Base-by-base conservation (phyloP, 768 basidiomycete species). In the Tricholoma terreum region DNA sequence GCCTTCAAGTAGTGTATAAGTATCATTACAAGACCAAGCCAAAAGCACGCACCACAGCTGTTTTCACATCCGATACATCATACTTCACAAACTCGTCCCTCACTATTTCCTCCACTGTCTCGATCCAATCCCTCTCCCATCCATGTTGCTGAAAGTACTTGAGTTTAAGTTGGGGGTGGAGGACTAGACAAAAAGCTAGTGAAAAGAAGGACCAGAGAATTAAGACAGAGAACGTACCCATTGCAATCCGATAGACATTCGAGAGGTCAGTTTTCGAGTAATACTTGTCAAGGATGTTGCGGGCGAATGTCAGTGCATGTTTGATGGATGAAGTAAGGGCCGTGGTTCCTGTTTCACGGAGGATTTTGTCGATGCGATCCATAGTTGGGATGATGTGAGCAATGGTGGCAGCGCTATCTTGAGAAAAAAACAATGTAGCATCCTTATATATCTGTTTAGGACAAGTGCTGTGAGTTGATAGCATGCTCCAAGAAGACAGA, bases 101-200 rank as follows among this genome's bases (percentile, higher is more conserved):
- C 24, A 68, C 62, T 15, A 71, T 57, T 1, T 56, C 49, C 21
- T 58, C 21, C 1, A 69, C 65, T 0, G 55, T 60, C 0, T 57
- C 33, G 34, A 72, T 67, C 71, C 73, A 75, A 3, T 54, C 42
- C 0, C 55, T 27, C 3, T 62, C 55, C 73, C 73, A 74, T 2
- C 56, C 42, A 3, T 58, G 51, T 2, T 60, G 53, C 22, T 61
- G 52, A 58, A 75, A 73, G 57, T 75, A 76, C 19, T 57, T 49
- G 2, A 73, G 63, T 74, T 27, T 27, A 27, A 27, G 24, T 27
- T 27, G 24, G 24, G 24, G 24, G 24, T 27, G 24, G 24, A 27
- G 64, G 0, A 58, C 54, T 2, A 72, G 73, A 52, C 74, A 69
- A 4, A 75, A 65, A n/a, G 74, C 73, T 76, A n/a, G 12, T 9